phyloP scores from a whole-genome alignment of 495 filamentous ascomycete genomes.

The Penicillium silybi region DNA sequence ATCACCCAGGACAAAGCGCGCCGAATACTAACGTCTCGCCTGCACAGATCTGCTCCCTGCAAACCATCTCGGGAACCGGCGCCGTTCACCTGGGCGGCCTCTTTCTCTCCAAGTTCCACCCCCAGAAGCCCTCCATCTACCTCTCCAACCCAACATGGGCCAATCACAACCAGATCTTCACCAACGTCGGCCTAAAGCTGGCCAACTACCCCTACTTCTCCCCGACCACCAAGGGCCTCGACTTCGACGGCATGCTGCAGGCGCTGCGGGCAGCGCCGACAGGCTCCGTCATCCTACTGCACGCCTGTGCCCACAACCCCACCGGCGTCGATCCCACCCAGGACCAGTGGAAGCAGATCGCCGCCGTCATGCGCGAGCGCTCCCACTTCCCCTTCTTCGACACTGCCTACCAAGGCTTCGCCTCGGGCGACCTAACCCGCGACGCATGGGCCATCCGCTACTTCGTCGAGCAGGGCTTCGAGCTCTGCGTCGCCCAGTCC shows the following conservation, averaged over 20 bases:
- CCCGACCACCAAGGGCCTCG: conserved; percentile 78
- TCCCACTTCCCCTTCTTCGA: conserved; percentile 99
- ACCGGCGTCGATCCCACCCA: conserved; percentile 94
- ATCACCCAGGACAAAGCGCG: background rate
- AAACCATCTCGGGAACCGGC: conserved; percentile 59
- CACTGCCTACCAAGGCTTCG: conserved; percentile 96
- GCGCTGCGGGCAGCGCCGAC: conserved; percentile 64
- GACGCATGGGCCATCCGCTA: conserved; percentile 90
- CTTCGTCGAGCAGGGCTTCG: conserved; percentile 93
- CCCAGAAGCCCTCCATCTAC: conserved; percentile 65
- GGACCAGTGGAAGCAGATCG: conserved; percentile 92
- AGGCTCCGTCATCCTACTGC: conserved; percentile 83
- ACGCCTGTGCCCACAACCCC: conserved; percentile 97
- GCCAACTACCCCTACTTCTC: conserved; percentile 92
- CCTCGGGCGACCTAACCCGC: conserved; percentile 77
- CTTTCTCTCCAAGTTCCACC: conserved; percentile 55
- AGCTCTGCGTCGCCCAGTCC: conserved; percentile 90
- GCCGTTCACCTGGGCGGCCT: conserved; percentile 55
- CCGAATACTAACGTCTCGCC: background rate
- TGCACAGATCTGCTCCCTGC: conserved; percentile 46
- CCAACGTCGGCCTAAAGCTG: conserved; percentile 76
- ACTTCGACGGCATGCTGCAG: conserved; percentile 80
- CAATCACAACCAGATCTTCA: conserved; percentile 98
- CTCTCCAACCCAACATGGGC: conserved; percentile 95
- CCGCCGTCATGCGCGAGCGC: conserved; percentile 64